Base-by-base conservation (phyloP, 2,329 filamentous ascomycete genomes). In the Talaromyces rugulosus region DNA sequence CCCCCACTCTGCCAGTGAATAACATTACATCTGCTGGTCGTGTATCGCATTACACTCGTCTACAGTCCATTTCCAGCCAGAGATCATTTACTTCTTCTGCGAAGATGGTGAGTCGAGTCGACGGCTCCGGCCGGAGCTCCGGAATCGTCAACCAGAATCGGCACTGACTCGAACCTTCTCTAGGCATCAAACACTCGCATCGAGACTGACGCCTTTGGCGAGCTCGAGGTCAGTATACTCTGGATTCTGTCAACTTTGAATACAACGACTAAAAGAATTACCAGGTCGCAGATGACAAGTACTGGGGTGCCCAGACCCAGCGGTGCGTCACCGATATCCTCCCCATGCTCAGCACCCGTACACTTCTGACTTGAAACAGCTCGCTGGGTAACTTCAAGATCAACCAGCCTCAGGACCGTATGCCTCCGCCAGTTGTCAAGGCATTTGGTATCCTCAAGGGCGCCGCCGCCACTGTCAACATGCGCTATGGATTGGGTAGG, bases 231-330 rank as follows among this genome's bases (percentile, higher is more conserved):
- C 64, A 66, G 74, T 69, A n/a, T 59, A 28, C 33, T 36, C 11
- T 59, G 16, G 27, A 55, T 53, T 23, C 18, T 40, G 56, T 47
- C 27, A 14, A 40, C 27, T 18, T 70, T 53, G 23, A 47, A 47
- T 47, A 33, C 23, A 54, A 51, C 40, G 36, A 47, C 44, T 54
- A 56, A 47, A 23, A 53, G 27, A 42, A 16, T 36, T 16, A 16
- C 56, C 65, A 79, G 83, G 93, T 98, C 70, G 85, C 90, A 50
- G 85, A 85, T 67, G 92, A 96, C 86, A 94, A 90, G 83, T 99
- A 99, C 85, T 99, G 95, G 94, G 95, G 95, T 74, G 94, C 94
- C 64, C 94, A 97, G 85, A 97, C 94, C 60, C 90, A 97, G 85
- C 89, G 94, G 77, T 81, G 79, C 73, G 75, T 66, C 57, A 33